Evolutionary conservation across 768 basidiomycete genomes (phyloP).

Genomic region (Boletus coccyginus): DNA sequence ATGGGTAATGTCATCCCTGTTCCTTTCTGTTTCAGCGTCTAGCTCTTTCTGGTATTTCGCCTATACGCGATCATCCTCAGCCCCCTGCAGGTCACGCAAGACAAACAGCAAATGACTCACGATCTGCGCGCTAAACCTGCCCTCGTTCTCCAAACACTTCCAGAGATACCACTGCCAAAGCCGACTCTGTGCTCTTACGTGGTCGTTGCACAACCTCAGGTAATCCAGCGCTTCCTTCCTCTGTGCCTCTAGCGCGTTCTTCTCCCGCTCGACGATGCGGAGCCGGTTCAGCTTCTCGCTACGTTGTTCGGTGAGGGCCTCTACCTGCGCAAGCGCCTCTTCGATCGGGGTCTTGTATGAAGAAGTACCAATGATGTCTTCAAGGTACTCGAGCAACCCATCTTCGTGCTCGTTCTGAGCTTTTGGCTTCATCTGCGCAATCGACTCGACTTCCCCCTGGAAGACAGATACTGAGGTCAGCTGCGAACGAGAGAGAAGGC

Average conservation of each 20-base stretch:
- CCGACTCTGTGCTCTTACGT: conserved; percentile 66
- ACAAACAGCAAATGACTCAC: conserved; percentile 42
- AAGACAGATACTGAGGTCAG: background rate
- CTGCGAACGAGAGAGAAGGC: background rate
- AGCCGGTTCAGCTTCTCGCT: conserved; percentile 82
- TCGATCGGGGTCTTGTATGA: conserved; percentile 90
- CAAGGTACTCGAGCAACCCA: conserved; percentile 94
- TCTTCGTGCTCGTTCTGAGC: conserved; percentile 92
- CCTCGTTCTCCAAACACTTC: conserved; percentile 63
- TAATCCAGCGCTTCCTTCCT: conserved; percentile 90
- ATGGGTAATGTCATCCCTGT: conserved; percentile 78
- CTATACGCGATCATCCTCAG: conserved; percentile 35
- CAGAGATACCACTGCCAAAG: conserved; percentile 87
- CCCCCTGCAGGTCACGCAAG: background rate
- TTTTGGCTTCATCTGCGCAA: conserved; percentile 99
- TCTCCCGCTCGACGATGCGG: conserved; percentile 89
- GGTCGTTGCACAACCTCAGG: conserved; percentile 78
- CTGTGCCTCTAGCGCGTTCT: conserved; percentile 78
- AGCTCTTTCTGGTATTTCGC: conserved; percentile 56
- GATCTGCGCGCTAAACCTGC: conserved; percentile 52
- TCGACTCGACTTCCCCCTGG: conserved; percentile 97
- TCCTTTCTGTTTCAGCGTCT: conserved; percentile 64
- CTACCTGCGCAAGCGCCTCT: conserved; percentile 74
- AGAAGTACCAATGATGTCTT: conserved; percentile 97
- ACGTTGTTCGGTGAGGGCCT: conserved; percentile 79